These are phyloP conservation scores for Takakia lepidozioides DNA, from an alignment of 225 moss, liverwort and hornwort species.

Conservation along the genomic window DNA sequence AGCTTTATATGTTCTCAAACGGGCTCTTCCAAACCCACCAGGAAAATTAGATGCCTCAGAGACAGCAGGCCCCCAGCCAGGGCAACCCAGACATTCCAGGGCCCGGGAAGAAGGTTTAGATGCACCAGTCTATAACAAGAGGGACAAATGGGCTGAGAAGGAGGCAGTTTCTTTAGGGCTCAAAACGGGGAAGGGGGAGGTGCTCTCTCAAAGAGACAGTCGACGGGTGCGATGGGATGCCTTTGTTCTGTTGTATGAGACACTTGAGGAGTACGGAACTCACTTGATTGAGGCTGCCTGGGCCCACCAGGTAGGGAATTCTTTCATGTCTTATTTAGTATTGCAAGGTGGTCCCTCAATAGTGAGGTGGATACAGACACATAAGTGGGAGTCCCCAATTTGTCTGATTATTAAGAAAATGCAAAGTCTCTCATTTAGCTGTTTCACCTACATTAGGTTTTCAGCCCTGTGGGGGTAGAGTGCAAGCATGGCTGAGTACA, in stretches of 20 bases:
- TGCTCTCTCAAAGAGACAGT: conserved; percentile 14
- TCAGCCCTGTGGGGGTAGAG: no score
- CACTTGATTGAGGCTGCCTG: conserved; percentile 52
- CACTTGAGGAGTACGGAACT: conserved; percentile 49
- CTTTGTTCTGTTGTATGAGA: conserved; percentile 62
- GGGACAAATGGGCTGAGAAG: no score
- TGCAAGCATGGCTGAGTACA: no score
- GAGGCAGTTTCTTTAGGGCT: conserved; percentile 23
- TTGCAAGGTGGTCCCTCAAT: no score
- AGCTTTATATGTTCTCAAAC: conserved; percentile 51
- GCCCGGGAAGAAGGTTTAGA: no score
- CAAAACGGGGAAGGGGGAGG: conserved; percentile 17
- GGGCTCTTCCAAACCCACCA: conserved; percentile 31
- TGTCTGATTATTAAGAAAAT: no score
- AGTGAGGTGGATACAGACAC: no score
- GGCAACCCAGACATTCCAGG: conserved; percentile 19
- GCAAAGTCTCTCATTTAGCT: no score
- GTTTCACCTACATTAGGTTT: no score
- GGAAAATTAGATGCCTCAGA: conserved; percentile 1
- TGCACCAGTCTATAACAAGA: no score
- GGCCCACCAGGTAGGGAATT: conserved; percentile 65
- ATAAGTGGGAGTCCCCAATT: no score
- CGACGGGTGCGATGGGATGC: conserved; percentile 59
- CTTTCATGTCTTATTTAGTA: no score
- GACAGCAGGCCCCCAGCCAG: conserved; percentile 11